These are phyloP conservation scores for Scutellaria galericulata DNA, from an alignment of 257 asterid genomes.

Conservation along the genomic window DNA sequence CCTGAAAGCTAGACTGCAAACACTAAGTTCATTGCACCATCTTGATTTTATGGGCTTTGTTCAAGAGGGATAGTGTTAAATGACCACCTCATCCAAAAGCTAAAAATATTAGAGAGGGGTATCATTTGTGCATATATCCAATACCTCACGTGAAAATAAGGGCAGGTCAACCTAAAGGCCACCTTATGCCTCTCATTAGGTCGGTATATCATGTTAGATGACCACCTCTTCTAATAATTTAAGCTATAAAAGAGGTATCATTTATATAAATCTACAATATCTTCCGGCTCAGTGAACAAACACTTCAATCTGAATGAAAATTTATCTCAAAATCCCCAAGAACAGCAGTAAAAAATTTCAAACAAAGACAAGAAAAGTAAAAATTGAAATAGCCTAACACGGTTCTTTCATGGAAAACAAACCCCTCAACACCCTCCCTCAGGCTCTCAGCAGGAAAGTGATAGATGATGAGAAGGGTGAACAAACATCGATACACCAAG, in stretches of 20 bases:
- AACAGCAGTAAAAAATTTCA: not conserved
- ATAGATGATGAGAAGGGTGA: slow-evolving; percentile 5
- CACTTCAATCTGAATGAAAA: too few species aligned
- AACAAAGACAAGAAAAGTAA: not conserved
- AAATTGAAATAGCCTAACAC: not conserved
- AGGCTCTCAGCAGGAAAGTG: not conserved
- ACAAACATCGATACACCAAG: not conserved
- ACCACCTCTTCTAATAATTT: too few species aligned
- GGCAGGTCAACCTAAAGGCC: too few species aligned
- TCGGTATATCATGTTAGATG: too few species aligned
- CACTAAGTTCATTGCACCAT: not conserved
- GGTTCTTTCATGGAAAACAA: not conserved
- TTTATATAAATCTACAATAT: too few species aligned
- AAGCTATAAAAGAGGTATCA: too few species aligned
- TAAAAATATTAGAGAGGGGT: too few species aligned
- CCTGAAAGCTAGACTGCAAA: not conserved
- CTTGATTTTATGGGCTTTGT: not conserved
- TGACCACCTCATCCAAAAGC: too few species aligned
- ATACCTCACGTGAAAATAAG: too few species aligned
- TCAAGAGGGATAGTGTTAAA: not conserved
- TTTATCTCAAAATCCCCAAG: not conserved
- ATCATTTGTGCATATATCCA: too few species aligned
- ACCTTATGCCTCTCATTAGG: too few species aligned
- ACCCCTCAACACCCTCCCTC: not conserved
- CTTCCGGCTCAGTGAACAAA: too few species aligned